phyloP scores from a whole-genome alignment of 2,329 filamentous ascomycete genomes.

The Fusarium nodosum region DNA sequence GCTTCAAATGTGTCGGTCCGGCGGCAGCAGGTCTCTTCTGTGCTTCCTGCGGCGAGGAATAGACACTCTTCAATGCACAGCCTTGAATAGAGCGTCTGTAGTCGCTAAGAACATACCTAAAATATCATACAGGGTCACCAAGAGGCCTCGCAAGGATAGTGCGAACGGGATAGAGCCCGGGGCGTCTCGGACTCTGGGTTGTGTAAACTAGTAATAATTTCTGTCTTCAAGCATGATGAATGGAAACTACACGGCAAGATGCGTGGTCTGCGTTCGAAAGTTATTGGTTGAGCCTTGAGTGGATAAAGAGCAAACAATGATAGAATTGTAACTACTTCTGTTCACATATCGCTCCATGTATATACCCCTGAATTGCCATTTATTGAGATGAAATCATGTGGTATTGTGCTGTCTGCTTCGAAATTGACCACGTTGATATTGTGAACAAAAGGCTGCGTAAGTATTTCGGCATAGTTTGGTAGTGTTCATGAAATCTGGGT shows the following conservation, averaged over 20 bases:
- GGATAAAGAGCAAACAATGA: slow-evolving; percentile 8
- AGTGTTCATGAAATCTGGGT: not conserved
- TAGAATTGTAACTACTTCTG: slow-evolving; percentile 1
- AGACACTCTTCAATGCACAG: slow-evolving; percentile 36
- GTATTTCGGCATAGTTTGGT: not conserved
- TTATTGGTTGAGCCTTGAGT: not conserved
- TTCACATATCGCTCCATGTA: not conserved
- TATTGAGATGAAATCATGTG: not conserved
- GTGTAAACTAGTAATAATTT: slow-evolving; percentile 53
- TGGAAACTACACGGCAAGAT: slow-evolving; percentile 43
- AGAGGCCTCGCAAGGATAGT: slow-evolving; percentile 40
- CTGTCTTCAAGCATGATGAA: slow-evolving; percentile 50
- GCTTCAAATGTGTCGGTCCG: slow-evolving; percentile 8
- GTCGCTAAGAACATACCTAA: slow-evolving; percentile 35
- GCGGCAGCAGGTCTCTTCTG: slow-evolving; percentile 33
- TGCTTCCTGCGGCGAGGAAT: slow-evolving; percentile 33
- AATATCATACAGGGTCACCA: slow-evolving; percentile 41
- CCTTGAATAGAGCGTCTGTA: slow-evolving; percentile 33
- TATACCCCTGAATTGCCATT: not conserved
- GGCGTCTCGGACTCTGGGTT: slow-evolving; percentile 46
- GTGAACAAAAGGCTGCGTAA: not conserved
- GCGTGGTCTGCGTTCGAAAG: slow-evolving; percentile 24
- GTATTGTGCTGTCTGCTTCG: too few relatives aligned
- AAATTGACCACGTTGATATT: not conserved
- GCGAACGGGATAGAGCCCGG: slow-evolving; percentile 45